phyloP scores from a whole-genome alignment of 495 filamentous ascomycete genomes.

The Podospora comata region DNA sequence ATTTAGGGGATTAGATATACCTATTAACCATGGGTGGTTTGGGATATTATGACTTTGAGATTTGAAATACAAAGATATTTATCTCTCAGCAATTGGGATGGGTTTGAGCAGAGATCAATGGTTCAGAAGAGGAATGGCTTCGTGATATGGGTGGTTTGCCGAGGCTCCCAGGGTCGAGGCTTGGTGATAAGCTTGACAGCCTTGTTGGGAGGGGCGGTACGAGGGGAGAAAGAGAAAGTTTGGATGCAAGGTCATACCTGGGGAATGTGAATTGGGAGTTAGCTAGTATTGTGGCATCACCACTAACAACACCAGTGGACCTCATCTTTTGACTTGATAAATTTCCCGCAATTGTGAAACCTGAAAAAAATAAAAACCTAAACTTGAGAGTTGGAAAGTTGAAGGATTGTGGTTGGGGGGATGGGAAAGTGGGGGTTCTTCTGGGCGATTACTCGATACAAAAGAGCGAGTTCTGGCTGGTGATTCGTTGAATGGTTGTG shows the following conservation, averaged over 20 bases:
- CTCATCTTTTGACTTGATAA: not conserved
- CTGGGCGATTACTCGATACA: conserved; percentile 2
- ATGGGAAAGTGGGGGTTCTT: not conserved
- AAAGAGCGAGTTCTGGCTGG: conserved; percentile 4
- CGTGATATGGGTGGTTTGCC: not conserved
- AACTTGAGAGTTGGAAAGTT: not conserved
- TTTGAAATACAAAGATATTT: not conserved
- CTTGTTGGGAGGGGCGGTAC: not conserved
- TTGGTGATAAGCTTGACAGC: not conserved
- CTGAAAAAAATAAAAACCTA: not conserved
- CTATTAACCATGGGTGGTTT: not conserved
- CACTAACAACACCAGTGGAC: not conserved
- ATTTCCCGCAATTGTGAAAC: not conserved
- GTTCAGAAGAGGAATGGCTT: not conserved
- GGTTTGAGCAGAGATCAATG: not conserved
- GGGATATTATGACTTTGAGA: not conserved
- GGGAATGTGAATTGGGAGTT: no score
- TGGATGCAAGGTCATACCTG: not conserved
- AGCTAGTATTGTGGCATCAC: no score
- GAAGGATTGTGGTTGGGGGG: not conserved
- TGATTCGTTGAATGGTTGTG: conserved; percentile 11
- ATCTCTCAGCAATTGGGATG: not conserved
- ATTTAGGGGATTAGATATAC: not conserved
- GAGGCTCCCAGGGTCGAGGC: no score
- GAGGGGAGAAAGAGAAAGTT: not conserved